A percentile compares a stretch with the other conserved stretches of the same genome.
These are phyloP conservation scores for Pilatotrama ljubarskyi DNA, from an alignment of 768 basidiomycete genomes.

Conservation along the genomic window DNA sequence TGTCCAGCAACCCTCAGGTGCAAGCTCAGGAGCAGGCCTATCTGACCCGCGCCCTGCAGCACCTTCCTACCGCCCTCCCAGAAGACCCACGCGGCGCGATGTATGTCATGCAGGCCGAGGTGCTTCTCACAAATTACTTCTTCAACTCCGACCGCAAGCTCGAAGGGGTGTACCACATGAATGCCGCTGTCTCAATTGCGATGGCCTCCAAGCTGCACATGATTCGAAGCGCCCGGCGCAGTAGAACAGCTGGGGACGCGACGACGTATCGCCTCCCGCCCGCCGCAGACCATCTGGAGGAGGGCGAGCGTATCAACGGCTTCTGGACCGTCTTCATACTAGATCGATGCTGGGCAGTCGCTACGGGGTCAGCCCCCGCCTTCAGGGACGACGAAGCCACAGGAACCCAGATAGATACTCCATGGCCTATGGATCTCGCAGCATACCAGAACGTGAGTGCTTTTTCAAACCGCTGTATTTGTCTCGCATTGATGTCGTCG, in stretches of 20 bases:
- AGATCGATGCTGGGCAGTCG: conserved; percentile 57
- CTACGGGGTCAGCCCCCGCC: conserved; percentile 51
- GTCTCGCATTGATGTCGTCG: conserved; percentile 40
- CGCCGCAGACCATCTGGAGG: conserved; percentile 49
- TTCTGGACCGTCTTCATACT: conserved; percentile 65
- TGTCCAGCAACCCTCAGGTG: conserved; percentile 27
- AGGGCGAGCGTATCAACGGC: conserved; percentile 64
- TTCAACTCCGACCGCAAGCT: conserved; percentile 57
- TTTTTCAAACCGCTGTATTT: neutral
- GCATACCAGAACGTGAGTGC: conserved; percentile 34
- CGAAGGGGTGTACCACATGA: conserved; percentile 55
- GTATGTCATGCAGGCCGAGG: conserved; percentile 37
- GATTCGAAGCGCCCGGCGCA: conserved; percentile 30
- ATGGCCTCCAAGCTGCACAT: conserved; percentile 30
- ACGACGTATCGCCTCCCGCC: conserved; percentile 34
- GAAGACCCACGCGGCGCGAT: conserved; percentile 39
- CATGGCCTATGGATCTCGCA: conserved; percentile 40
- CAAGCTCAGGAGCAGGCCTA: conserved; percentile 40
- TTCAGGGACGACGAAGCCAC: conserved; percentile 55
- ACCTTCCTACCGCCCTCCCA: conserved; percentile 42
- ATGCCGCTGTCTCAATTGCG: conserved; percentile 42
- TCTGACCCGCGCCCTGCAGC: conserved; percentile 49
- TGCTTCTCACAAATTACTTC: conserved; percentile 68
- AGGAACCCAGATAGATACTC: conserved; percentile 38
- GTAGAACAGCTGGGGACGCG: conserved; percentile 23